These are phyloP conservation scores for Tilletia caries DNA, from an alignment of 1,284 basidiomycete genomes.

Conservation along the genomic window DNA sequence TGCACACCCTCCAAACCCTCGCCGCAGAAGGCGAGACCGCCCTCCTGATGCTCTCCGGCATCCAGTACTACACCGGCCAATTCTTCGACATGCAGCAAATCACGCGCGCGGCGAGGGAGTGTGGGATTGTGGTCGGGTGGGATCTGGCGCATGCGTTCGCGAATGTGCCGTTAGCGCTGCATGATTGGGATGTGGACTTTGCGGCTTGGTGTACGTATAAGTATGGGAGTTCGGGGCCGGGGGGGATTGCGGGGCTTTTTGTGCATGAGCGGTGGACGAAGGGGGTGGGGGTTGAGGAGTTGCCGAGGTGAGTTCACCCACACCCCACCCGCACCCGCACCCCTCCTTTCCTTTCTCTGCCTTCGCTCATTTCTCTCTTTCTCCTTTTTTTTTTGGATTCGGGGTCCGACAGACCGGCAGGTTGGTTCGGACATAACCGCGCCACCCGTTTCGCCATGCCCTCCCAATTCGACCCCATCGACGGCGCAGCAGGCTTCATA, in stretches of 20 bases:
- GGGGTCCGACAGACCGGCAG: constrained; percentile 67
- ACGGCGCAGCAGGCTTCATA: constrained; percentile 90
- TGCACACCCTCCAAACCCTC: constrained; percentile 64
- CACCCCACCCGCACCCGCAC: neutral
- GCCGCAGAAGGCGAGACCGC: constrained; percentile 42
- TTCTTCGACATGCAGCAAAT: constrained; percentile 81
- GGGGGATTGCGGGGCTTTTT: constrained; percentile 88
- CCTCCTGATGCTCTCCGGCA: constrained; percentile 42
- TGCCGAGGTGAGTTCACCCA: constrained; percentile 6
- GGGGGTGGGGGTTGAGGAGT: constrained; percentile 42
- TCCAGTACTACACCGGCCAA: constrained; percentile 96
- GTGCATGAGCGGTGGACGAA: constrained; percentile 69
- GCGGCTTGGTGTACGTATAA: constrained; percentile 61
- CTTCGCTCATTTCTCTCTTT: constrained; percentile 20
- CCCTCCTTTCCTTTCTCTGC: constrained; percentile 3
- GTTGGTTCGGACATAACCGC: constrained; percentile 96
- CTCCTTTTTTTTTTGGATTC: no score
- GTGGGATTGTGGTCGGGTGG: constrained; percentile 90
- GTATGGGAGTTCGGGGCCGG: constrained; percentile 92
- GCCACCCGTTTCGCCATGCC: constrained; percentile 88
- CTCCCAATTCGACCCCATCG: constrained; percentile 72
- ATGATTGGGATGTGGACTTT: constrained; percentile 93
- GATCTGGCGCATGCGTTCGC: constrained; percentile 94
- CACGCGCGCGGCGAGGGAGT: constrained; percentile 66
- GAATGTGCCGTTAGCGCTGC: constrained; percentile 82